A percentile compares a stretch with the other conserved stretches of the same genome.
Conservation (phyloP, 2,329 filamentous ascomycete species). For the Alternaria incomplexa region DNA sequence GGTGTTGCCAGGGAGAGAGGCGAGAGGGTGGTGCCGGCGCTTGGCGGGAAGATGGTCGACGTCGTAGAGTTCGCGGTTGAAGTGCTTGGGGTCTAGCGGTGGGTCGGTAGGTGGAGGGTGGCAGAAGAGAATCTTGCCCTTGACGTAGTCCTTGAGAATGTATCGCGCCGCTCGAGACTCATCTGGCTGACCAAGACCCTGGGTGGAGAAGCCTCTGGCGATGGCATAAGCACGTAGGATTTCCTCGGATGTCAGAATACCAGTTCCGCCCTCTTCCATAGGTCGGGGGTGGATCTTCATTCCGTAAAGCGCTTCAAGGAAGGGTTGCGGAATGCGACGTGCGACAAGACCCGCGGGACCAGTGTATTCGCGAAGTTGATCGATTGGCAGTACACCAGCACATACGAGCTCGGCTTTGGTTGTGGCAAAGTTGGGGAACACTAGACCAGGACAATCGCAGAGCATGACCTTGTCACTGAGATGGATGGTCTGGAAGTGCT, state of each 20-base stretch:
- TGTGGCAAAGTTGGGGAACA: conserved; percentile 96
- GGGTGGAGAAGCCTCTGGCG: conserved; percentile 88
- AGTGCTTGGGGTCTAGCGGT: conserved; percentile 71
- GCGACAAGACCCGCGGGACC: conserved; percentile 85
- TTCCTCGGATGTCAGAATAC: conserved; percentile 82
- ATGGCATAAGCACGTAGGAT: conserved; percentile 84
- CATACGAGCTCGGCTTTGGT: conserved; percentile 97
- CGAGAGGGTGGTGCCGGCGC: conserved; percentile 68
- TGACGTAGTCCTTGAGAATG: conserved; percentile 96
- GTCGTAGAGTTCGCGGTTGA: conserved; percentile 91
- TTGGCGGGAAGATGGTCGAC: conserved; percentile 80
- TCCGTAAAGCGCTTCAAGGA: conserved; percentile 92
- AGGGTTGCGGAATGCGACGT: conserved; percentile 81
- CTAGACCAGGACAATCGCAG: conserved; percentile 97
- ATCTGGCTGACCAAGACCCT: conserved; percentile 88
- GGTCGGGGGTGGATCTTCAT: conserved; percentile 84
- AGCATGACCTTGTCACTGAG: conserved; percentile 87
- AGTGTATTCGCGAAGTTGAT: conserved; percentile 91
- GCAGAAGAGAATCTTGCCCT: conserved; percentile 90
- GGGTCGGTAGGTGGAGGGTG: conserved; percentile 78
- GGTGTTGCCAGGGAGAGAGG: conserved; percentile 50
- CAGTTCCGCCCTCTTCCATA: conserved; percentile 90
- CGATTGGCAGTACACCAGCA: conserved; percentile 93
- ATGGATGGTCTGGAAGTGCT: conserved; percentile 98
- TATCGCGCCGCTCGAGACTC: conserved; percentile 89